Conservation (phyloP, 2,329 filamentous ascomycete genomes). For the Fusarium pininemorale region DNA sequence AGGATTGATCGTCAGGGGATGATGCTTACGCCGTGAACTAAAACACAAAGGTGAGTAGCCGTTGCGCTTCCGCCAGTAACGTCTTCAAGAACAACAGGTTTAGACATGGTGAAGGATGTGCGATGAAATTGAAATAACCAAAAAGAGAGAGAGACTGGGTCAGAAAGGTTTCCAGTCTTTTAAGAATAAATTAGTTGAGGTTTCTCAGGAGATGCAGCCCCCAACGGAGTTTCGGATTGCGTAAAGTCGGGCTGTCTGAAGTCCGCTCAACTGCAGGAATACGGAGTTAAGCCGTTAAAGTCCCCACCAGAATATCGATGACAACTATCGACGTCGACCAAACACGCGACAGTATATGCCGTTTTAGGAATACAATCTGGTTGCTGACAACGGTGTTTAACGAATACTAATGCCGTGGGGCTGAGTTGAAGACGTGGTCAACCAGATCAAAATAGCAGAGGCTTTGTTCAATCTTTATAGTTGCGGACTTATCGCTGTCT, state of each 20-base stretch:
- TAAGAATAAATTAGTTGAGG: slow-evolving; percentile 26
- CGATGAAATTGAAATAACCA: not conserved
- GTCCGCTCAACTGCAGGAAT: not conserved
- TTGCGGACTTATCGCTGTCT: slow-evolving; percentile 18
- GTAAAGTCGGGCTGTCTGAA: slow-evolving; percentile 22
- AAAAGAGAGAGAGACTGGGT: not conserved
- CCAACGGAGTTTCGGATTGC: slow-evolving; percentile 35
- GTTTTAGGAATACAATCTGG: not conserved
- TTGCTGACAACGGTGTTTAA: not conserved
- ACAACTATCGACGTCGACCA: slow-evolving; percentile 27
- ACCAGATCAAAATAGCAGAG: not conserved
- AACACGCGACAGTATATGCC: slow-evolving; percentile 8
- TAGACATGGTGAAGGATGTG: slow-evolving; percentile 37
- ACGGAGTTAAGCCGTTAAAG: slow-evolving; percentile 30
- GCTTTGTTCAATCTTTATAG: slow-evolving; percentile 12
- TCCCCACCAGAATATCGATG: slow-evolving; percentile 15
- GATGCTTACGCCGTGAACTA: slow-evolving; percentile 76
- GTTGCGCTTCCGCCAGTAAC: slow-evolving; percentile 61
- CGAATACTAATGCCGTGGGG: slow-evolving; percentile 4
- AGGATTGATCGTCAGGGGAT: slow-evolving; percentile 23
- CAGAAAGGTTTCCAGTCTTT: not conserved
- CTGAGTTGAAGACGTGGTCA: slow-evolving; percentile 3
- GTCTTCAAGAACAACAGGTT: slow-evolving; percentile 26
- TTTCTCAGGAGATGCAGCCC: slow-evolving; percentile 33
- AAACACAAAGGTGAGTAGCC: slow-evolving; percentile 77